Evolutionary conservation across 495 filamentous ascomycete species (phyloP), one percentile per base, ranked within the genome.

Genomic region (Penicillium pancosmium): DNA sequence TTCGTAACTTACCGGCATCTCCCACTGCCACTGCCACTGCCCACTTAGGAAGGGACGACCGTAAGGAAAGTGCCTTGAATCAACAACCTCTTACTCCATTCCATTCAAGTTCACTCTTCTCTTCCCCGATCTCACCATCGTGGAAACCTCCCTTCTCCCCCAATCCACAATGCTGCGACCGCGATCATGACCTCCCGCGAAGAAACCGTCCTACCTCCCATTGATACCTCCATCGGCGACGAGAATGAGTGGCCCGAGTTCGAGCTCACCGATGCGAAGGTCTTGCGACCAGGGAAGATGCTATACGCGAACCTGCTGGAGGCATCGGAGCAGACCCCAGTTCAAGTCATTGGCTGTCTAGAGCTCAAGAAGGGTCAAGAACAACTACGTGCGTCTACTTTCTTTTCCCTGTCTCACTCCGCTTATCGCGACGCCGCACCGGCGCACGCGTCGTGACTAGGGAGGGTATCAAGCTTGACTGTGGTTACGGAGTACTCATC

Each of bases 241-340:
- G 74, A 84, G 69, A 85, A 87, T 69, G 78, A 85, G 60, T 86
- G 83, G 83, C 78, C 80, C 49, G 80, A 82, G 56, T 86, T 84
- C 67, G 64, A 68, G 34, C 71, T 88, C 40, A 76, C 69, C 50
- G 78, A 86, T 48, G 83, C 80, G 60, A 77, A 78, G 57, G 75
- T 87, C 43, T 67, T 78, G 58, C 69, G 78, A 23, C 74, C 76
- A 36, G 73, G 77, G 19, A 84, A 81, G 64, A 76, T 75, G 44
- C 71, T 77, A 19, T 77, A 74, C 59, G 79, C 79, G 41, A 84
- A 80, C 63, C 64, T 88, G 13, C 75, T 88, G 15, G 69, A 74
- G 9, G 82, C 83, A 16, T 75, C 80, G 40, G 78, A 77, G 34
- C 72, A 80, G 25, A 77, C 76, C 47, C 82, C 83, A 8, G 75